These are phyloP conservation scores for Neonectria ditissima DNA, from an alignment of 2,329 filamentous ascomycete species.

Conservation along the genomic window DNA sequence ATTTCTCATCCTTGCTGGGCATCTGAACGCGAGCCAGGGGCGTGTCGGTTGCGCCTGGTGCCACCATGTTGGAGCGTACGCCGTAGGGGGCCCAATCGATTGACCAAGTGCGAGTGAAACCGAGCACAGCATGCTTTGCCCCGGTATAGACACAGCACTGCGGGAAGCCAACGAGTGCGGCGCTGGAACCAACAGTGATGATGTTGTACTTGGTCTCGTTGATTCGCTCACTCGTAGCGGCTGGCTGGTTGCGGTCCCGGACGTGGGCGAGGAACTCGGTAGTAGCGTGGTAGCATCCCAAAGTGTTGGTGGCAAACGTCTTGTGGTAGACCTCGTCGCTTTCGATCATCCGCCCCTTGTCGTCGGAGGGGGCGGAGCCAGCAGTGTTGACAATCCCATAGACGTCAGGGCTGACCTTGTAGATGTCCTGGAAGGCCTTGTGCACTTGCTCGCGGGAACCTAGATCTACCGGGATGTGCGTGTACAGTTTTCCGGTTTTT, in stretches of 20 bases:
- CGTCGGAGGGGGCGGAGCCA: neutral
- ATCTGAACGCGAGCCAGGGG: conserved; percentile 1
- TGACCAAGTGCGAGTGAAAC: conserved; percentile 11
- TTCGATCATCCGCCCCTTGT: neutral
- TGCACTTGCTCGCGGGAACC: neutral
- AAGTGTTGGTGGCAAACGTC: neutral
- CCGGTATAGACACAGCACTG: neutral
- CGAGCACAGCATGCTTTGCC: conserved; percentile 11
- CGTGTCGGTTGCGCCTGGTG: conserved; percentile 1
- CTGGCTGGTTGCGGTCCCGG: too few relatives aligned
- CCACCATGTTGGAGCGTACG: conserved; percentile 10
- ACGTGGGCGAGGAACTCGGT: too few relatives aligned
- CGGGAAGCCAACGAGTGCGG: neutral
- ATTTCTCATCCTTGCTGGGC: neutral
- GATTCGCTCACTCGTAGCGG: too few relatives aligned
- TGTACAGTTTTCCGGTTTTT: neutral
- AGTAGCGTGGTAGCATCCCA: conserved; percentile 4
- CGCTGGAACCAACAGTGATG: conserved; percentile 8
- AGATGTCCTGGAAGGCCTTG: neutral
- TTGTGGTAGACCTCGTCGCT: conserved; percentile 2
- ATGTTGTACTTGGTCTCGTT: conserved; percentile 4
- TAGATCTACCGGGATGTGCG: neutral
- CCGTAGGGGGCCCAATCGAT: conserved; percentile 4
- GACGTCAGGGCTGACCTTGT: neutral
- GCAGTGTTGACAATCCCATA: conserved; percentile 2